Percentiles rank a stretch among this genome's conserved stretches.
Conservation (phyloP, 169 alveolate genomes). For the Plasmodium vivax region DNA sequence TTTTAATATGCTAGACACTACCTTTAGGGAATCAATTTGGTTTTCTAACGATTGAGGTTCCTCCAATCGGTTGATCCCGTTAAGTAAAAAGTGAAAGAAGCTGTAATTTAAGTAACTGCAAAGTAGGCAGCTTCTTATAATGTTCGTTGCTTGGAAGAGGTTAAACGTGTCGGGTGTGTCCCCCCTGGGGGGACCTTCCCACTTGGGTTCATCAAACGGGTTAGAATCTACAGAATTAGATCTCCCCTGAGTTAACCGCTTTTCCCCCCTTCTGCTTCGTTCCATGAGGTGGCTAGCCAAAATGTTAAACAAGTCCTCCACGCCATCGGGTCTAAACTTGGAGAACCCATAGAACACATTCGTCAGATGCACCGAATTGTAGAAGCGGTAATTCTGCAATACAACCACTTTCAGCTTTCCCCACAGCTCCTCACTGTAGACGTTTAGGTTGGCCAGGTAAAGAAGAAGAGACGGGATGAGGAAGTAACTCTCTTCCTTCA, state of each 20-base stretch:
- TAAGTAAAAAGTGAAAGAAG: conserved; percentile 12
- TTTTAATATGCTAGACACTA: conserved; percentile 15
- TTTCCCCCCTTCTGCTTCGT: background rate
- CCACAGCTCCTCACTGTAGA: conserved; percentile 33
- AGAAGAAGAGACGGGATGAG: conserved; percentile 32
- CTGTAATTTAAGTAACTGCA: conserved; percentile 35
- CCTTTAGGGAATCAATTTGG: background rate
- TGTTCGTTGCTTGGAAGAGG: conserved; percentile 49
- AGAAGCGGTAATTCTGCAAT: conserved; percentile 41
- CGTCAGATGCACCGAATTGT: conserved; percentile 55
- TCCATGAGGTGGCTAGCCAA: conserved; percentile 21
- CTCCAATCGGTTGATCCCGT: background rate
- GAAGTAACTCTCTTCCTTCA: conserved; percentile 25
- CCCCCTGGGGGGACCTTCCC: background rate
- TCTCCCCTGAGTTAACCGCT: background rate
- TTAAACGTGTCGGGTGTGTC: background rate
- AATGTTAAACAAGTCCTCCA: conserved; percentile 33
- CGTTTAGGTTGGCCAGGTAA: conserved; percentile 33
- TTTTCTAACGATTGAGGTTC: conserved; percentile 31
- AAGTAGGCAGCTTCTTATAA: conserved; percentile 27
- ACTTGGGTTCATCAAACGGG: background rate
- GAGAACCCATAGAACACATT: conserved; percentile 54
- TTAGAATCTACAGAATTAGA: background rate
- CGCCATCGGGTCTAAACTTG: conserved; percentile 21
- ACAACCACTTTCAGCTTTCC: conserved; percentile 26